These are phyloP conservation scores for Boletus sp. DNA, from an alignment of 768 basidiomycete genomes.

Conservation along the genomic window DNA sequence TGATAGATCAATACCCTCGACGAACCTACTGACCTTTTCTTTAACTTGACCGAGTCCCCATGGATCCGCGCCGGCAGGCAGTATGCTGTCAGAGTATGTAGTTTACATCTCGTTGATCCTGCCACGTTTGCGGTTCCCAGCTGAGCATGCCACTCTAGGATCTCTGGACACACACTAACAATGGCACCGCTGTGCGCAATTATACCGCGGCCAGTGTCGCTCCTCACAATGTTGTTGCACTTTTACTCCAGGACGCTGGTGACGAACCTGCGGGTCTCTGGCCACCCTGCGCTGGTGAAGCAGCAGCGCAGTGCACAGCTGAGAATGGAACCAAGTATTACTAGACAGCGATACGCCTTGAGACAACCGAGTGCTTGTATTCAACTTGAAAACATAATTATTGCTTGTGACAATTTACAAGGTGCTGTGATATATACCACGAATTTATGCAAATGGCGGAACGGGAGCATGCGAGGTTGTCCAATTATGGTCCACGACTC, in stretches of 20 bases:
- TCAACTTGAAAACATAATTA: neutral
- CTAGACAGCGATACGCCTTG: neutral
- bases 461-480: too few relatives aligned
- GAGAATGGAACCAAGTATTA: conserved; percentile 50
- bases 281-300: conserved; percentile 49
- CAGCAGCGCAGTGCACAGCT: conserved; percentile 50
- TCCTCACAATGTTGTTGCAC: conserved; percentile 62
- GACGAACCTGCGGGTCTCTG: conserved; percentile 58
- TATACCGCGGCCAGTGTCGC: conserved; percentile 48
- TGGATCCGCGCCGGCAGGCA: conserved; percentile 65
- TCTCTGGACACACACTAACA: conserved; percentile 67
- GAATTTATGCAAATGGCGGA: neutral
- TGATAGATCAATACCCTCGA: conserved; percentile 54
- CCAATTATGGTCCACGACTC: conserved; percentile 2
- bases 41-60: conserved; percentile 64
- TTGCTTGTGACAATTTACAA: neutral
- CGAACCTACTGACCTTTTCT: conserved; percentile 51
- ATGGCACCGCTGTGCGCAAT: conserved; percentile 60
- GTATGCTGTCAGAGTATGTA: conserved; percentile 56
- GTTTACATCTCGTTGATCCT: neutral
- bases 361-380: neutral
- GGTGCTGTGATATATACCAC: neutral
- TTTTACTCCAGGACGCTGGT: conserved; percentile 62
- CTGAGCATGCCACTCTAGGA: conserved; percentile 41
- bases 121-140: neutral